These are phyloP conservation scores for Bacidia rubella DNA, from an alignment of 495 filamentous ascomycete genomes.

Conservation along the genomic window DNA sequence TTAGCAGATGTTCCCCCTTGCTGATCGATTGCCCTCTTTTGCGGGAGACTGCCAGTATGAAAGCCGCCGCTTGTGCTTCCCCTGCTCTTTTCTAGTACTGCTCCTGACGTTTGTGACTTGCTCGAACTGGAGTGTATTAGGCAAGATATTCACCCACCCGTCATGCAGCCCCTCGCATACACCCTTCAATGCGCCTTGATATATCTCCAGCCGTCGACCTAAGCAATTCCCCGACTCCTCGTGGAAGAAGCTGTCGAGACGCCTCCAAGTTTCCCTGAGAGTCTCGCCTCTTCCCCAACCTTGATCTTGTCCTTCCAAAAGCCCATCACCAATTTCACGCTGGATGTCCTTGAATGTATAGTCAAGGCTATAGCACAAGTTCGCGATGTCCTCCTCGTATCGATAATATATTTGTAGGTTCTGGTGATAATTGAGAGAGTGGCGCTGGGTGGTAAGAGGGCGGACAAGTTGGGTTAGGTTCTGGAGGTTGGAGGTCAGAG, in stretches of 20 bases:
- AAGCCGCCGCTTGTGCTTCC: too few species aligned
- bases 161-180: background rate
- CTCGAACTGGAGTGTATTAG: background rate
- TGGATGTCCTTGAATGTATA: slow-evolving; percentile 41
- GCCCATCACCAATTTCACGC: background rate
- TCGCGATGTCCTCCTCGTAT: slow-evolving; percentile 25
- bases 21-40: too few species aligned
- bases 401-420: slow-evolving; percentile 19
- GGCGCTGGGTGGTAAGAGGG: background rate
- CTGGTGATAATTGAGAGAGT: background rate
- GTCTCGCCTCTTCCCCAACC: slow-evolving; percentile 27
- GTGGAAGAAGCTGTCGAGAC: slow-evolving; percentile 35
- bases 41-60: too few species aligned
- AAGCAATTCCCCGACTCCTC: slow-evolving; percentile 37
- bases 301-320: slow-evolving; percentile 28
- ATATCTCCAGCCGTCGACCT: slow-evolving; percentile 37
- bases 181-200: slow-evolving; percentile 21
- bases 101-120: too few species aligned
- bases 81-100: slow-evolving; percentile 39
- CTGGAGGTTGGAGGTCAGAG: slow-evolving; percentile 36
- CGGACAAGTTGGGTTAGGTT: slow-evolving; percentile 28
- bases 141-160: background rate
- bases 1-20: background rate
- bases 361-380: slow-evolving; percentile 37
- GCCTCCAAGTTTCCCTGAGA: slow-evolving; percentile 39